Base-by-base conservation (phyloP, 2,329 filamentous ascomycete species). In the Lasiodiplodia sp. region DNA sequence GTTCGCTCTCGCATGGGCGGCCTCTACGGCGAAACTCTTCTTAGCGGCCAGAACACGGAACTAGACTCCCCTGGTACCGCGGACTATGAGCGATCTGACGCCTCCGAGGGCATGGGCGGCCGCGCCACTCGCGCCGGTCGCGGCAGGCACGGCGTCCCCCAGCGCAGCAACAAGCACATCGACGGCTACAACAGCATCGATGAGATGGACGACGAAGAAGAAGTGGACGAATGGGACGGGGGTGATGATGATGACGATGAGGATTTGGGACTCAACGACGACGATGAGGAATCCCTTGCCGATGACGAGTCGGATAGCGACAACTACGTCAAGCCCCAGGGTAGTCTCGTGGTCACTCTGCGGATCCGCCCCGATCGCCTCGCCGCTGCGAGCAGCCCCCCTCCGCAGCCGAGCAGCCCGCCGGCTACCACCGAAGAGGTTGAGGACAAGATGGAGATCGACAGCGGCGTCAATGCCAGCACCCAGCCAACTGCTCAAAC, bases 181-280 rank as follows among this genome's bases (percentile, higher is more conserved):
- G 82, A 84, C 57, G 82, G 84, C 44, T 89, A 90, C 75, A 86
- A 89, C 68, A 86, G 86, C 47, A 83, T 87, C 74, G 84, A 90
- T 74, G 86, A 88, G 74, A 88, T 84, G 77, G 88, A 92, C 16
- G 91, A 92, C 10, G 88, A 87, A 53, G 90, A 89, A 7, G 90
- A 90, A 66, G 85, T 81, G 6, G 90, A 88, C 70, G 91, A 92
- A 72, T 92, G 89, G 76, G 90, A 93, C 55, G 90, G 91, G 63
- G 92, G 90, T 12, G 92, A 91, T 67, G 92, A 94, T 69, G 91
- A 90, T 31, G 90, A 90, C 6, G 90, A 92, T 65, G 84, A 90
- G 21, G 87, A 88, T 0, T 84, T 87, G 65, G 87, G 87, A 55
- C 83, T 83, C 3, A 87, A 90, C 44, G 83, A 83, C 10, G 85